Evolutionary conservation across 352 stramenopile genomes (phyloP).

Genomic region (Pythium dissimile): DNA sequence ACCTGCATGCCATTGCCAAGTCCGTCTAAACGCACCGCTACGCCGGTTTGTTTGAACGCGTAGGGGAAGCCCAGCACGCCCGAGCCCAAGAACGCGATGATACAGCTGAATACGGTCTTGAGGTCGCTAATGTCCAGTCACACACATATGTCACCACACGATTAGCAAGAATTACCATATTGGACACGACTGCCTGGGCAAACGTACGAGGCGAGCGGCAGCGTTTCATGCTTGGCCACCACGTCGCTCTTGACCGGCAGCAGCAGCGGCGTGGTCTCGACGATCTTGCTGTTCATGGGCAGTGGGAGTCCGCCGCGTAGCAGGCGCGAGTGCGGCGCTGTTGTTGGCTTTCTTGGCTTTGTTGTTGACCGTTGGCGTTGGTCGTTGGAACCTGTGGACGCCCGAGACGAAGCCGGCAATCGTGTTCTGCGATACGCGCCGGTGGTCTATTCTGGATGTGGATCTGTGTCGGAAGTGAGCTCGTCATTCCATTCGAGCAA

Average conservation of each 20-base stretch:
- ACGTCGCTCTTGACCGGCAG: not conserved
- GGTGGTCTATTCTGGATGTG: not conserved
- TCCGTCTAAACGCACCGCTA: slow-evolving; percentile 47
- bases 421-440: too few relatives aligned
- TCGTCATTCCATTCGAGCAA: too few relatives aligned
- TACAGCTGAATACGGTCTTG: slow-evolving; percentile 29
- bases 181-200: not conserved
- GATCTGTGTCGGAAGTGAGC: not conserved
- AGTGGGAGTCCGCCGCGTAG: slow-evolving; percentile 1
- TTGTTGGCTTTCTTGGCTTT: too few relatives aligned
- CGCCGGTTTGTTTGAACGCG: slow-evolving; percentile 72
- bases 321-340: not conserved
- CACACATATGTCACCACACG: too few relatives aligned
- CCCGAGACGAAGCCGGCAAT: not conserved
- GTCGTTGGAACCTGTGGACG: not conserved
- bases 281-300: too few relatives aligned
- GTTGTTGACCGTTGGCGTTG: not conserved
- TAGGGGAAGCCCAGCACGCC: slow-evolving; percentile 71
- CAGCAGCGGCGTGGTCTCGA: slow-evolving; percentile 5
- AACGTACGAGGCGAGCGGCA: slow-evolving; percentile 7
- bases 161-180: not conserved
- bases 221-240: not conserved
- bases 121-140: slow-evolving; percentile 18
- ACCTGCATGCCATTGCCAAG: slow-evolving; percentile 10
- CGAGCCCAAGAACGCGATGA: slow-evolving; percentile 79